Evolutionary conservation across 2,329 filamentous ascomycete genomes (phyloP).

Genomic region (Proliferodiscus dingleyae): DNA sequence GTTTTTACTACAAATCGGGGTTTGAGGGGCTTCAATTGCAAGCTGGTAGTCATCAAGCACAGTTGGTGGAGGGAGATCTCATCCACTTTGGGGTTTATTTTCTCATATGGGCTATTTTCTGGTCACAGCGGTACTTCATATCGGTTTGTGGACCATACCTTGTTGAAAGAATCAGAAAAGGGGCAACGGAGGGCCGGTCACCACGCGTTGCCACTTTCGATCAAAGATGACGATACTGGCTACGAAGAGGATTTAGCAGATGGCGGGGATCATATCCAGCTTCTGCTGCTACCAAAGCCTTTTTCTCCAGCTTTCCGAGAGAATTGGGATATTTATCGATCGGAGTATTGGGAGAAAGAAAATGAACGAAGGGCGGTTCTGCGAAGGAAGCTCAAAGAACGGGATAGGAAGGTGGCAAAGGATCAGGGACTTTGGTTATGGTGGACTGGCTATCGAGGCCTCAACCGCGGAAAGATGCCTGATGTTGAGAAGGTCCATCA

Average conservation of each 20-base stretch:
- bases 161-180: constrained; percentile 56
- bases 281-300: constrained; percentile 86
- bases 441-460: constrained; percentile 73
- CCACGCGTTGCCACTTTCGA: constrained; percentile 37
- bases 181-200: constrained; percentile 45
- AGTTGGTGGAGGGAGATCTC: constrained; percentile 76
- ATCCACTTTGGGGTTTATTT: constrained; percentile 68
- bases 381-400: constrained; percentile 62
- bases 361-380: constrained; percentile 80
- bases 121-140: constrained; percentile 65
- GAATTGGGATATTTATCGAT: constrained; percentile 92
- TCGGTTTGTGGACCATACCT: constrained; percentile 66
- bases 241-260: constrained; percentile 87
- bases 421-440: constrained; percentile 71
- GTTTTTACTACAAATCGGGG: constrained; percentile 85
- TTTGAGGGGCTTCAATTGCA: constrained; percentile 88
- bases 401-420: constrained; percentile 63
- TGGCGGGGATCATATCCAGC: constrained; percentile 86
- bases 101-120: constrained; percentile 71
- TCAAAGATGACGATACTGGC: constrained; percentile 55
- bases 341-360: constrained; percentile 95
- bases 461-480: constrained; percentile 32
- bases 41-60: constrained; percentile 83
- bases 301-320: constrained; percentile 93
- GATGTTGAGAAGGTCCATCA: constrained; percentile 31